Conservation (phyloP, 306 rosid genomes). For the Pueraria montana region DNA sequence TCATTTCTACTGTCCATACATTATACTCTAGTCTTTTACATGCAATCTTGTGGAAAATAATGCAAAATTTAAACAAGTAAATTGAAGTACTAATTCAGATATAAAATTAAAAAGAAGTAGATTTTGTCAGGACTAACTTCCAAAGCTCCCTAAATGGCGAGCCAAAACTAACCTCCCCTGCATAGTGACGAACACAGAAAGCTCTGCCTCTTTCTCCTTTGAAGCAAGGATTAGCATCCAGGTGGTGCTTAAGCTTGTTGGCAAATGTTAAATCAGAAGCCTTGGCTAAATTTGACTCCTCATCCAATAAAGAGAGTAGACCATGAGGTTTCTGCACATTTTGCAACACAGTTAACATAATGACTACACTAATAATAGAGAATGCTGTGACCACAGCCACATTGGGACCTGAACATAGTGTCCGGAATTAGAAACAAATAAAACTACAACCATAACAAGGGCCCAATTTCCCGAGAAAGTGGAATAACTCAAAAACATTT, state of each 20-base stretch:
- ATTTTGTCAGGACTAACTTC: slow-evolving; percentile 25
- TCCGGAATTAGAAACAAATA: slow-evolving; percentile 20
- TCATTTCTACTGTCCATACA: slow-evolving; percentile 19
- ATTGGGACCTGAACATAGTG: slow-evolving; percentile 12
- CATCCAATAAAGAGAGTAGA: slow-evolving; percentile 84
- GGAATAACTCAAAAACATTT: slow-evolving; percentile 28
- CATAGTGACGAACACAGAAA: slow-evolving; percentile 79
- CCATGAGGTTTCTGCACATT: slow-evolving; percentile 81
- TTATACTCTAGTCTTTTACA: slow-evolving; percentile 34
- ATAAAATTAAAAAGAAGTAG: slow-evolving; percentile 1
- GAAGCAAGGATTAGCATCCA: slow-evolving; percentile 70
- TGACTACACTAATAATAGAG: slow-evolving; percentile 34
- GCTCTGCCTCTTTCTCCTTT: slow-evolving; percentile 85
- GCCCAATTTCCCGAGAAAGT: slow-evolving; percentile 24
- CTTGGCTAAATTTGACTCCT: slow-evolving; percentile 79
- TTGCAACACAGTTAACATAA: slow-evolving; percentile 48
- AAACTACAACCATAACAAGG: slow-evolving; percentile 3
- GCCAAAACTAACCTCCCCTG: slow-evolving; percentile 90
- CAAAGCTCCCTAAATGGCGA: slow-evolving; percentile 40
- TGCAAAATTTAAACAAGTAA: slow-evolving; percentile 17
- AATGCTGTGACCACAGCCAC: slow-evolving; percentile 29
- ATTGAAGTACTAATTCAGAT: slow-evolving; percentile 25
- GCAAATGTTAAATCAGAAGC: slow-evolving; percentile 88
- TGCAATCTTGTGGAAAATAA: not conserved
- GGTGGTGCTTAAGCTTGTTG: slow-evolving; percentile 78